These are phyloP conservation scores for Acanthamoeba rhysodes DNA, from an alignment of 208 protist species.

Conservation along the genomic window DNA sequence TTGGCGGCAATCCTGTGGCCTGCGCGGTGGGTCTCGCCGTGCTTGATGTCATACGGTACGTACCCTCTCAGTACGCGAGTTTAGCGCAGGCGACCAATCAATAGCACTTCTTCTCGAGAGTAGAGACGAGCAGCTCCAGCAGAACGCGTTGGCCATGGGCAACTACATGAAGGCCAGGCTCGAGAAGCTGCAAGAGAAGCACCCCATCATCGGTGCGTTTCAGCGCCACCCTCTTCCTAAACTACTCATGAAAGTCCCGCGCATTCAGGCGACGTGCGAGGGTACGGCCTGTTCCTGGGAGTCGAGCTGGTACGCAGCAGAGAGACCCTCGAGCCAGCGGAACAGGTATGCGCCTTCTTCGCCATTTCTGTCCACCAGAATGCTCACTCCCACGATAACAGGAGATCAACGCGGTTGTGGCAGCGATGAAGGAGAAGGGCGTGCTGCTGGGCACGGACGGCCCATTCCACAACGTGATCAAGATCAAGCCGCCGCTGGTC, in stretches of 20 bases:
- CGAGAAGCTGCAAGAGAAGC: background rate
- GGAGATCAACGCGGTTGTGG: conserved; percentile 11
- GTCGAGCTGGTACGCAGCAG: conserved; percentile 65
- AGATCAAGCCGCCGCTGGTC: conserved; percentile 73
- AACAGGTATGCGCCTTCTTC: background rate
- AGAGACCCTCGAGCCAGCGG: conserved; percentile 68
- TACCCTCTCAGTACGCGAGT: no score
- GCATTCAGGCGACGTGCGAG: conserved; percentile 71
- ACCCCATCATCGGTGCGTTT: conserved; percentile 64
- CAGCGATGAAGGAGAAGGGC: conserved; percentile 56
- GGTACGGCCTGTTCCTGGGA: conserved; percentile 72
- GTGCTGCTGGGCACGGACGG: conserved; percentile 68
- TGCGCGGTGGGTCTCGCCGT: conserved; percentile 69
- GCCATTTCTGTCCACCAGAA: background rate
- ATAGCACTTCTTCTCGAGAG: background rate
- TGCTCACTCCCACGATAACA: background rate
- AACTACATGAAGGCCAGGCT: conserved; percentile 47
- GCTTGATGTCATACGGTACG: conserved; percentile 61
- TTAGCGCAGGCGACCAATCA: background rate
- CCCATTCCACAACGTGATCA: conserved; percentile 71
- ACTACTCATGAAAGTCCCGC: background rate
- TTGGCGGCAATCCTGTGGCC: conserved; percentile 62
- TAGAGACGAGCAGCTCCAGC: conserved; percentile 67
- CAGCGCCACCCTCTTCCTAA: background rate
- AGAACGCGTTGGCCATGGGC: conserved; percentile 55